These are phyloP conservation scores for Decorospora gaudefroyi DNA, from an alignment of 2,329 filamentous ascomycete species.

Conservation along the genomic window DNA sequence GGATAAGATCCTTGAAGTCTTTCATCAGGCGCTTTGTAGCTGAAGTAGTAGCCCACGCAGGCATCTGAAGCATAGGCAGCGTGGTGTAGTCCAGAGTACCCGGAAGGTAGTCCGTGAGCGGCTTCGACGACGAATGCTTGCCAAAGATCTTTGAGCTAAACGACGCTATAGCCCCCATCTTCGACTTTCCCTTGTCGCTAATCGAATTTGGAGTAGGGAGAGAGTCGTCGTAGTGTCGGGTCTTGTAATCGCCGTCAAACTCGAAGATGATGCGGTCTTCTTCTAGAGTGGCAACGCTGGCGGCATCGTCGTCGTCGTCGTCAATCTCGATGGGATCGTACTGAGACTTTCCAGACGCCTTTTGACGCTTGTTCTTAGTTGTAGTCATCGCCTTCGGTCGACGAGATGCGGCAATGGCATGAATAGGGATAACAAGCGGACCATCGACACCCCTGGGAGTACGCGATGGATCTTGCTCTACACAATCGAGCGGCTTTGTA, in stretches of 20 bases:
- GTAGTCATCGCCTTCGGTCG: slow-evolving; percentile 34
- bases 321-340: slow-evolving; percentile 48
- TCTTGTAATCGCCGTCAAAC: slow-evolving; percentile 19
- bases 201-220: slow-evolving; percentile 35
- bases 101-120: slow-evolving; percentile 66
- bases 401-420: slow-evolving; percentile 55
- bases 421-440: slow-evolving; percentile 58
- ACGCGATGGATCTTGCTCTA: slow-evolving; percentile 50
- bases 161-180: slow-evolving; percentile 25
- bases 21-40: slow-evolving; percentile 67
- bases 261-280: slow-evolving; percentile 55
- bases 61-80: slow-evolving; percentile 68
- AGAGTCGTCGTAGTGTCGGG: slow-evolving; percentile 15
- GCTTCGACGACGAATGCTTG: slow-evolving; percentile 25
- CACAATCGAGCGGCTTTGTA: slow-evolving; percentile 30
- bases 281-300: slow-evolving; percentile 56
- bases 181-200: slow-evolving; percentile 37
- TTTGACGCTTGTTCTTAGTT: slow-evolving; percentile 35
- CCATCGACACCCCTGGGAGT: slow-evolving; percentile 50
- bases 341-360: slow-evolving; percentile 33
- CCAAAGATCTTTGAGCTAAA: slow-evolving; percentile 28
- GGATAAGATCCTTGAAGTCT: slow-evolving; percentile 67
- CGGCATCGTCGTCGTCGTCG: slow-evolving; percentile 48
- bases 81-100: slow-evolving; percentile 65
- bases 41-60: slow-evolving; percentile 64